phyloP scores from a whole-genome alignment of 2,329 filamentous ascomycete species.

The Niveomyces coronatus region DNA sequence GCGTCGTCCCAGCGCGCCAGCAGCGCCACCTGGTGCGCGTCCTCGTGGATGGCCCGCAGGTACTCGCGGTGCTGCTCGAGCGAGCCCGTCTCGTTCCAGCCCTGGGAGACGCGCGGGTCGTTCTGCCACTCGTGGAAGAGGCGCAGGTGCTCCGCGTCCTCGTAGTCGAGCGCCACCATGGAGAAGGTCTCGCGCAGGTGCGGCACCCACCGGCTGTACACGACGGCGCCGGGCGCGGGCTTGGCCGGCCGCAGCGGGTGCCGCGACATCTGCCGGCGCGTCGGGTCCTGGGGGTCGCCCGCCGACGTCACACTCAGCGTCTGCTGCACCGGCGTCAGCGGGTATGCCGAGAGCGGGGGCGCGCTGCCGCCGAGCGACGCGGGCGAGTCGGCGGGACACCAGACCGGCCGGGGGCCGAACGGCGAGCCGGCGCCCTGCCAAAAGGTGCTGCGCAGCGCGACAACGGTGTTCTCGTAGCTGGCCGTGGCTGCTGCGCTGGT shows the following conservation, averaged over 20 bases:
- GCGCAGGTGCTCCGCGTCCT: slow-evolving; percentile 50
- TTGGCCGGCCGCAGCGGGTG: slow-evolving; percentile 65
- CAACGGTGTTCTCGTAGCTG: slow-evolving; percentile 23
- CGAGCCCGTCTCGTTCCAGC: slow-evolving; percentile 72
- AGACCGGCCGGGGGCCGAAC: slow-evolving; percentile 52
- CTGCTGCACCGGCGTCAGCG: slow-evolving; percentile 38
- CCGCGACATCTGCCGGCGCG: slow-evolving; percentile 41
- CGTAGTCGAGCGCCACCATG: slow-evolving; percentile 62
- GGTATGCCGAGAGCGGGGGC: slow-evolving; percentile 33
- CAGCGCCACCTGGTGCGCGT: slow-evolving; percentile 61
- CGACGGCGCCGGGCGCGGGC: slow-evolving; percentile 56
- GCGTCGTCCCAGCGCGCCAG: slow-evolving; percentile 62
- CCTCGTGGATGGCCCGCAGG: slow-evolving; percentile 54
- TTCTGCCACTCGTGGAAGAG: slow-evolving; percentile 78
- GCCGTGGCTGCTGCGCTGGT: slow-evolving; percentile 13
- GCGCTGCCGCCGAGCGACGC: slow-evolving; percentile 21
- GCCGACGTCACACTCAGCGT: slow-evolving; percentile 28
- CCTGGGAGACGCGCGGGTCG: slow-evolving; percentile 67
- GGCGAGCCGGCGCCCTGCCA: slow-evolving; percentile 63
- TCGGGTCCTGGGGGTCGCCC: slow-evolving; percentile 30
- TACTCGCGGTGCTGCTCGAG: slow-evolving; percentile 66
- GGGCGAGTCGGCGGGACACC: slow-evolving; percentile 40
- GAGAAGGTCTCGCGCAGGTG: slow-evolving; percentile 68
- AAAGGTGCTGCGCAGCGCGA: slow-evolving; percentile 47
- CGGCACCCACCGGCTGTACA: slow-evolving; percentile 72